A percentile compares a stretch with the other conserved stretches of the same genome.
phyloP scores from a whole-genome alignment of 2,329 filamentous ascomycete genomes.

The Pseudogymnoascus sp. region DNA sequence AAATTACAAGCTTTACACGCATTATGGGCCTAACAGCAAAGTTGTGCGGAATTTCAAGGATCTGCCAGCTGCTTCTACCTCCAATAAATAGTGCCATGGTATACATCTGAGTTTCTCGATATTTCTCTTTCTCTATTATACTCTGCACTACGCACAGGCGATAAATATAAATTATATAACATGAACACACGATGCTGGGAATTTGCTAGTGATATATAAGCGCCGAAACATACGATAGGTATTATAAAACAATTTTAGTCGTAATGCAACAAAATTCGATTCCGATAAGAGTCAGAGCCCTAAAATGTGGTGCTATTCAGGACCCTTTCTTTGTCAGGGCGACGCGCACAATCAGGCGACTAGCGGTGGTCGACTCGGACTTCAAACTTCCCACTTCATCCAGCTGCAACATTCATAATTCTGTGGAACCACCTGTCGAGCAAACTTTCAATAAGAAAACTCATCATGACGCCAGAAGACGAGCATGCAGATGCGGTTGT shows the following conservation, averaged over 20 bases:
- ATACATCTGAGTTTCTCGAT: too few species aligned
- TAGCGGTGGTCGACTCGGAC: neutral
- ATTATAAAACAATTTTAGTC: neutral
- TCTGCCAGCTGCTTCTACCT: too few species aligned
- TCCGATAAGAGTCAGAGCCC: neutral
- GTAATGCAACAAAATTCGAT: neutral
- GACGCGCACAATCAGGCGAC: neutral
- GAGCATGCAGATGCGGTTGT: neutral
- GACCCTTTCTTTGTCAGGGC: neutral
- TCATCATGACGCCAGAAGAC: neutral
- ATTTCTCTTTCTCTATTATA: neutral
- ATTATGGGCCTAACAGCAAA: too few species aligned
- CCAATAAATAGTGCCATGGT: too few species aligned
- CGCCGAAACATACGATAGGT: neutral
- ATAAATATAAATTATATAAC: neutral
- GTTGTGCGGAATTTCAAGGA: too few species aligned
- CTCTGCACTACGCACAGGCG: neutral
- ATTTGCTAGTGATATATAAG: neutral
- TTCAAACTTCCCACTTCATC: neutral
- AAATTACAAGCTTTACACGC: too few species aligned
- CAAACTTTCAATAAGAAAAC: neutral
- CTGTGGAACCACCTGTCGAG: neutral
- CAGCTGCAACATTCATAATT: neutral
- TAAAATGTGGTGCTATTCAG: neutral
- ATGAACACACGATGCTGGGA: neutral